Evolutionary conservation across 106 monocot genomes (phyloP), one percentile per base, ranked within the genome.

Genomic region (Amphibolis antarctica): DNA sequence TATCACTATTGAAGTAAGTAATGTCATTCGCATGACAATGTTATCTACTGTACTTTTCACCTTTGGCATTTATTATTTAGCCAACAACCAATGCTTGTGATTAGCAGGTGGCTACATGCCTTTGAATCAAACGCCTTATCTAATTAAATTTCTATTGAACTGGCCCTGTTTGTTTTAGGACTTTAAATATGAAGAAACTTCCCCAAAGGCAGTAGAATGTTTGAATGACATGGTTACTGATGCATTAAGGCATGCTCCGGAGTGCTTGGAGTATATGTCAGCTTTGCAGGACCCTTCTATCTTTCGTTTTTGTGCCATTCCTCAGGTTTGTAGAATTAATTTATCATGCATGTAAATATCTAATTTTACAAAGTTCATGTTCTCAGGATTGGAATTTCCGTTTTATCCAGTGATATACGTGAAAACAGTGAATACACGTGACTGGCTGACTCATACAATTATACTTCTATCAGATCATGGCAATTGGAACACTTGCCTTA

Each of bases 221-320:
- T 81, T 94, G 75, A 94, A 94, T 80, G 89, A 94, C 63, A 71
- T 94, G 84, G 84, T 96, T 45, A 96, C 94, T 20, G 74, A 96
- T 82, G 94, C 94, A 58, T 75, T 96, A 63, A 62, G 61, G 56
- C 94, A 96, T 89, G 89, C 55, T 14, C 80, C 86, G 57, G 94
- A 96, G 64, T 86, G 94, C 82, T 77, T 96, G 36, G 26, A 68
- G 62, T 96, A 89, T 62, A 78, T 96, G 89, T 67, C 86, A 53
- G 70, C 66, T 64, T 79, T 96, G 71, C 86, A 76, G 30, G 75
- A 82, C 54, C 47, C 48, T 51, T 63, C 80, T 15, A 89, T 82
- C 62, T 96, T 89, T 67, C 78, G 89, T 55, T 96, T 96, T 83
- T 89, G 89, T 74, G 94, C 89, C 25, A 96, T 96, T 48, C 94